Evolutionary conservation across 2,329 filamentous ascomycete genomes (phyloP), one percentile per base, ranked within the genome.

Genomic region (Erysiphe pisi): DNA sequence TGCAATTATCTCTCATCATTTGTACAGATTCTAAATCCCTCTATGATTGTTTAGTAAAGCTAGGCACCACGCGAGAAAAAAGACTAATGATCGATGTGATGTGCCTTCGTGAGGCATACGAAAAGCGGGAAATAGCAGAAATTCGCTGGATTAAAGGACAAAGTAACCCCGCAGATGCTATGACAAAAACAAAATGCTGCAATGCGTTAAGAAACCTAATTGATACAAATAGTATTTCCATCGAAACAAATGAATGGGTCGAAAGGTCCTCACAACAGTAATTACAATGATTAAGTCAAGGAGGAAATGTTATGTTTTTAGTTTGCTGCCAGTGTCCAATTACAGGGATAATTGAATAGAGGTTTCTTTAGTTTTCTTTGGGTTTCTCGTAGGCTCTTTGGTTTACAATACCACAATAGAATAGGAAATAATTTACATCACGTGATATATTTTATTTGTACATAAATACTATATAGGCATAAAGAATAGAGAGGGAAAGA

Each of bases 61-160:
- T 78, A 40, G 76, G 76, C 40, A 74, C 70, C 8, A 74, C 18
- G 6, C 36, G 25, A 36, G 63, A 36, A 70, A 70, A 70, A 70
- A 20, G 40, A 2, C n/a, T 43, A 36, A 36, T 40, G 45, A 52
- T 75, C 11, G 36, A 47, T 36, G 18, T 75, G 1, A 75, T 75
- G 36, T 75, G 71, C 22, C 18, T 75, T 8, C 45, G 36, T 31
- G 40, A 75, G 49, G 12, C 45, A 20, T 75, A 75, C 16, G 71
- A 75, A 36, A 47, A 28, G 22, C 18, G 71, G 16, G 43, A 75
- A 31, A 75, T 75, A 49, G 43, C 71, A 22, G 71, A 75, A 31
- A 40, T 75, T 18, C 12, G n/a, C 18, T 75, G 71, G 47, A 75
- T 75, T 49, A n/a, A 47, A 31, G 71, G 45, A 49, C n/a, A 4